phyloP scores from a whole-genome alignment of 768 basidiomycete species.

The Phaeolepiota aurea region DNA sequence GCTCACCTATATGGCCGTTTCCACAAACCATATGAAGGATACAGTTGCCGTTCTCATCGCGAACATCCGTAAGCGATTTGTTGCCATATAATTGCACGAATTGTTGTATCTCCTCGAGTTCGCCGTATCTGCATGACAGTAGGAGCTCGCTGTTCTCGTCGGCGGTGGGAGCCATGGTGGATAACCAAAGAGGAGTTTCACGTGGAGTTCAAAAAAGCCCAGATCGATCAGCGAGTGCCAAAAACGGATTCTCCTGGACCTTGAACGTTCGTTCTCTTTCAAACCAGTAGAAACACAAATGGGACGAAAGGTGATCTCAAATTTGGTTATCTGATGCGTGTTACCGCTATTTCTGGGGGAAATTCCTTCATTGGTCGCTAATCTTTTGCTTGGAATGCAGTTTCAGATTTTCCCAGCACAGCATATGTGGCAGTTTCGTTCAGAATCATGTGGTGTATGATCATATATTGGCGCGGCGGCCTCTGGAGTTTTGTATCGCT shows the following conservation, averaged over 20 bases:
- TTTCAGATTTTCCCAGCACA: neutral
- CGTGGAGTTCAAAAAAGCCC: constrained; percentile 7
- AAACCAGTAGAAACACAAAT: too few species aligned
- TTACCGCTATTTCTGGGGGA: neutral
- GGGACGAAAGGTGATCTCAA: too few species aligned
- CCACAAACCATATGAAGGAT: constrained; percentile 81
- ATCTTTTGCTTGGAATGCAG: neutral
- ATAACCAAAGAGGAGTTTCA: constrained; percentile 7
- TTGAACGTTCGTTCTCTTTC: neutral
- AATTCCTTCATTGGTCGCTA: neutral
- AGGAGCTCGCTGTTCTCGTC: constrained; percentile 69
- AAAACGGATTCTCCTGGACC: constrained; percentile 2
- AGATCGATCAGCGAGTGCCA: constrained; percentile 4
- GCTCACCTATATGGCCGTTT: constrained; percentile 82
- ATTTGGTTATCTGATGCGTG: neutral
- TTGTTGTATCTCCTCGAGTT: constrained; percentile 65
- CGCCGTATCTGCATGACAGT: constrained; percentile 82
- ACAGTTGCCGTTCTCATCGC: constrained; percentile 74
- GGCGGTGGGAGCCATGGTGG: constrained; percentile 20
- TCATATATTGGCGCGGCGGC: neutral
- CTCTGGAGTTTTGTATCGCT: neutral
- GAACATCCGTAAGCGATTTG: constrained; percentile 32
- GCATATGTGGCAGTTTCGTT: neutral
- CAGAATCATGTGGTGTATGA: too few species aligned
- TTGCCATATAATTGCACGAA: constrained; percentile 57